Conservation (phyloP, 2,329 filamentous ascomycete genomes). For the Trichocomaceae sp. region DNA sequence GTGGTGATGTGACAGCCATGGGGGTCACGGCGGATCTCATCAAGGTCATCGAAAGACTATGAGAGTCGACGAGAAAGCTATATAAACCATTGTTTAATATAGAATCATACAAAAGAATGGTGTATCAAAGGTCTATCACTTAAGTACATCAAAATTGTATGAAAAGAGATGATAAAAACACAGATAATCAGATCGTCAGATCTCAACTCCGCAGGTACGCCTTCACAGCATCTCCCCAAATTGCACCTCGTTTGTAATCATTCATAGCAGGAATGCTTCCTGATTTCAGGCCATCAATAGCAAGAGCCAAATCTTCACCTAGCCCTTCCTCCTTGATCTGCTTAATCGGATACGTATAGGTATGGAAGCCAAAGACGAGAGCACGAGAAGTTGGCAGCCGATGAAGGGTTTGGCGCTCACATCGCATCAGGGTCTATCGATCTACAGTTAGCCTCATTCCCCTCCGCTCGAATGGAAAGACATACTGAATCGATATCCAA, state of each 20-base stretch:
- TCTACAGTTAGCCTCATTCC: conserved; percentile 11
- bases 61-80: neutral
- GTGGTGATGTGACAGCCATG: conserved; percentile 95
- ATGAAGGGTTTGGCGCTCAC: conserved; percentile 57
- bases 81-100: neutral
- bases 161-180: neutral
- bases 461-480: neutral
- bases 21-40: conserved; percentile 89
- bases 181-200: neutral
- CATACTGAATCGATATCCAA: conserved; percentile 42
- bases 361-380: conserved; percentile 57
- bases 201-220: conserved; percentile 40
- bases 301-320: conserved; percentile 48
- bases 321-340: conserved; percentile 52
- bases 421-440: conserved; percentile 43
- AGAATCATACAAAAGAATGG: neutral
- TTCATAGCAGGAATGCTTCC: conserved; percentile 54
- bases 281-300: conserved; percentile 53
- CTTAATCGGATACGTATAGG: conserved; percentile 52
- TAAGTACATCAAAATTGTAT: neutral
- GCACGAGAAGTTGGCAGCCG: conserved; percentile 49
- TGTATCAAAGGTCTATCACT: neutral
- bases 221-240: conserved; percentile 53
- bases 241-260: conserved; percentile 52
- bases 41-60: conserved; percentile 72